Evolutionary conservation across 495 filamentous ascomycete genomes (phyloP).

Genomic region (Niebla homalea): DNA sequence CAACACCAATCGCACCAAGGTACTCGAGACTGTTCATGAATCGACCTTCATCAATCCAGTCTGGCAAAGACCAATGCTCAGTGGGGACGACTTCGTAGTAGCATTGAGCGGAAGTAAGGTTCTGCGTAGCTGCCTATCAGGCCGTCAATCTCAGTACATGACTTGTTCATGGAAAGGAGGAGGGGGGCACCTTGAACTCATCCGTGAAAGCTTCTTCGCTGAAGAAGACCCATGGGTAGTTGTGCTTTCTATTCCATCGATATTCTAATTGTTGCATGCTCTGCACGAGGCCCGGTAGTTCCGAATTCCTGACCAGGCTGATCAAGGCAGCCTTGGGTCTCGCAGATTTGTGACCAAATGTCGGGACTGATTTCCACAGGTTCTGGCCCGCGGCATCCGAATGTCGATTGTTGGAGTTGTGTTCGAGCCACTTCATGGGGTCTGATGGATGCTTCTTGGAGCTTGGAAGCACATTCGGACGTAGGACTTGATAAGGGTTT

Average conservation of each 20-base stretch:
- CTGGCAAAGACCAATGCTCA: constrained; percentile 38
- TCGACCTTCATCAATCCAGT: constrained; percentile 42
- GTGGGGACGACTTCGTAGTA: constrained; percentile 28
- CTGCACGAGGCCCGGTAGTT: constrained; percentile 23
- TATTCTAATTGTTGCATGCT: constrained; percentile 28
- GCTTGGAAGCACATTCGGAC: constrained; percentile 5
- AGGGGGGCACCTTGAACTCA: constrained; percentile 21
- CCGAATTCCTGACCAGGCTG: constrained; percentile 24
- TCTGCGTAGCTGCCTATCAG: constrained; percentile 20
- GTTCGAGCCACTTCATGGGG: constrained; percentile 23
- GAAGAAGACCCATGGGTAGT: constrained; percentile 29
- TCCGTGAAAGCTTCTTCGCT: constrained; percentile 27
- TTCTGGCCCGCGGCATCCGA: constrained; percentile 11
- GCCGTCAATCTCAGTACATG: too few relatives aligned
- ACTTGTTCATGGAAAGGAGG: background rate
- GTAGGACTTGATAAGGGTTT: constrained; percentile 18
- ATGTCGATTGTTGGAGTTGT: constrained; percentile 25
- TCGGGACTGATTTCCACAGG: constrained; percentile 8
- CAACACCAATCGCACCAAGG: constrained; percentile 40
- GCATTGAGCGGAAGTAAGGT: constrained; percentile 21
- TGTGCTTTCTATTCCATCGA: constrained; percentile 26
- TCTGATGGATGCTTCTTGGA: constrained; percentile 16
- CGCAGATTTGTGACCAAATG: constrained; percentile 10
- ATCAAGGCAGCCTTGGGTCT: constrained; percentile 23
- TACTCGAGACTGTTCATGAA: constrained; percentile 40